These are phyloP conservation scores for Aeschynomene evenia DNA, from an alignment of 306 rosid genomes.

Conservation along the genomic window DNA sequence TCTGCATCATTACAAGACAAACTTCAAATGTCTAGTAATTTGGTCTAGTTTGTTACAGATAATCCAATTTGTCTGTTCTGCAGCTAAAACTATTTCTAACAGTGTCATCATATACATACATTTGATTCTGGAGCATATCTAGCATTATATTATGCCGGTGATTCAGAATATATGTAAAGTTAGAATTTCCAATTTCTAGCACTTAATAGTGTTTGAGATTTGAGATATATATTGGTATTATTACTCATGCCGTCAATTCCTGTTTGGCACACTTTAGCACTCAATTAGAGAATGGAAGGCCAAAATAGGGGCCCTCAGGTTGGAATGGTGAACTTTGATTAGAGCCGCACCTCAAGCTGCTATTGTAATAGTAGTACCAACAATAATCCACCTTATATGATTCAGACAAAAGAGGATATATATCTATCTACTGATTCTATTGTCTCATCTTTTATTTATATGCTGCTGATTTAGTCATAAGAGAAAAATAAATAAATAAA, in stretches of 20 bases:
- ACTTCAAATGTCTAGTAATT: neutral
- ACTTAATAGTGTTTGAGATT: too few species aligned
- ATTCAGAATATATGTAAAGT: neutral
- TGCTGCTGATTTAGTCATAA: neutral
- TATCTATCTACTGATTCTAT: constrained; percentile 3
- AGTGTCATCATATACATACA: neutral
- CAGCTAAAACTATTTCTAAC: neutral
- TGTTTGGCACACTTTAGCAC: neutral
- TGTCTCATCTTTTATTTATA: neutral
- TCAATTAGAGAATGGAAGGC: neutral
- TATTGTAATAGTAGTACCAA: too few species aligned
- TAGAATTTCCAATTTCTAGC: neutral
- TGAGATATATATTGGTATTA: too few species aligned
- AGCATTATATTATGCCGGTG: neutral
- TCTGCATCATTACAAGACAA: neutral
- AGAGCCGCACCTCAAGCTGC: neutral
- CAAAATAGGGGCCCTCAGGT: neutral
- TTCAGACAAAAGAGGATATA: constrained; percentile 20
- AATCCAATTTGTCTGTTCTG: neutral
- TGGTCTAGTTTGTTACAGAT: neutral
- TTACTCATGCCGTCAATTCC: neutral
- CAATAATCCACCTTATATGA: too few species aligned
- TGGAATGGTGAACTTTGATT: neutral
- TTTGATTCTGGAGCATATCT: constrained; percentile 1
- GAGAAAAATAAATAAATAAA: neutral